Base-by-base conservation (phyloP, 345 rosid species). In the Eucalyptus caleyi region DNA sequence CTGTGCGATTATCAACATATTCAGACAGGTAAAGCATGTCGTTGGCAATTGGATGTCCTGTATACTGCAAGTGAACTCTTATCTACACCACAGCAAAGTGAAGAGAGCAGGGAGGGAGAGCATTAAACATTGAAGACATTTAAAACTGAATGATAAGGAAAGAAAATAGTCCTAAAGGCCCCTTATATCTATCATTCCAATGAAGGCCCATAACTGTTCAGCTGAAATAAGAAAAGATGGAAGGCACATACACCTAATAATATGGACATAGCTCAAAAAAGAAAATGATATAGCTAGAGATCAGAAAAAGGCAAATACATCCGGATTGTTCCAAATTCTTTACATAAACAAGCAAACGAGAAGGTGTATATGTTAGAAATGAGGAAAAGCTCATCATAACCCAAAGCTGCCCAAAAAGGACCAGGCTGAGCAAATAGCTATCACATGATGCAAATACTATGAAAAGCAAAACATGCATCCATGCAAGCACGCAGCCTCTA, bases 1-100 rank as follows among this genome's bases (percentile, higher is more conserved):
- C 89, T 53, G 93, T 90, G 50, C 94, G 93, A 91, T 92, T 90
- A 87, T 91, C 87, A 54, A 87, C 92, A 53, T 92, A 54, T 86
- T 91, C 93, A 77, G 92, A 92, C 32, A 96, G 95, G 92, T 96
- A 98, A 90, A 97, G 99, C 77, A 91, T 91, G 91, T 97, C 99
- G 88, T 98, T 98, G 65, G 96, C 99, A 92, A 98, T 98, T 67
- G 98, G 98, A 94, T 98, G 96, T 45, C 99, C 99, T 2, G 92
- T 92, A 88, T 92, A 91, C 88, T 96, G 95, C 94, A 98, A 92
- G 94, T 98, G 99, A 87, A 95, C 99, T 51, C 99, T 97, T 90
- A 98, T 97, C 99, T 97, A 89, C 94, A 80, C 67, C 82, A 89
- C 42, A n/a, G 69, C 15, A 72, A 34, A 34, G 82, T 72, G 82